Evolutionary conservation across 306 rosid species (phyloP).

Genomic region (Lupinus albus): DNA sequence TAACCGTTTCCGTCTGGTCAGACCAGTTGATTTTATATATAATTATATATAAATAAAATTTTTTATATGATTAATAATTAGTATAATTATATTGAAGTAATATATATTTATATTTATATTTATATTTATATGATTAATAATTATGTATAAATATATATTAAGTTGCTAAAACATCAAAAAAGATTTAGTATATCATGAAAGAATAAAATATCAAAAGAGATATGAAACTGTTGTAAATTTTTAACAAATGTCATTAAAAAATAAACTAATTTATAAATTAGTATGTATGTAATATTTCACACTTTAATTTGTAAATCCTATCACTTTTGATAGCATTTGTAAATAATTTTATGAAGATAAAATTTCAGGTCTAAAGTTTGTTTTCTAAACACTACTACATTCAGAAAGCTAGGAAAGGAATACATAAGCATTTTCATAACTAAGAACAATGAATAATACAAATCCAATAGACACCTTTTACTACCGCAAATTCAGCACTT

Average conservation of each 20-base stretch:
- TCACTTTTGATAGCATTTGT: neutral
- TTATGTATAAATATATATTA: no score
- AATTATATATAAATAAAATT: no score
- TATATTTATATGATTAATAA: no score
- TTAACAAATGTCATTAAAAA: neutral
- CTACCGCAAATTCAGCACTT: constrained; percentile 29
- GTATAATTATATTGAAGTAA: no score
- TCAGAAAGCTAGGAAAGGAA: constrained; percentile 17
- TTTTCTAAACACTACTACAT: constrained; percentile 17
- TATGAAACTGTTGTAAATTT: no score
- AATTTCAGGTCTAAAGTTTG: neutral
- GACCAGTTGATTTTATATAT: no score
- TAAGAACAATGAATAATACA: constrained; percentile 13
- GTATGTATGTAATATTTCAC: constrained; percentile 2
- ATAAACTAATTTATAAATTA: neutral
- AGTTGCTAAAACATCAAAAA: no score
- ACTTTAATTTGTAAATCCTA: neutral
- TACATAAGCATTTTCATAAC: neutral
- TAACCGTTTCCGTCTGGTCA: no score
- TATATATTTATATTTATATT: no score
- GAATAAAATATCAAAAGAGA: no score
- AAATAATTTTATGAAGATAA: neutral
- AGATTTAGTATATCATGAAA: no score
- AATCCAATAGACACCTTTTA: constrained; percentile 38
- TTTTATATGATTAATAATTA: no score